Base-by-base conservation (phyloP, 2,329 filamentous ascomycete species). In the Geosmithia morbida region DNA sequence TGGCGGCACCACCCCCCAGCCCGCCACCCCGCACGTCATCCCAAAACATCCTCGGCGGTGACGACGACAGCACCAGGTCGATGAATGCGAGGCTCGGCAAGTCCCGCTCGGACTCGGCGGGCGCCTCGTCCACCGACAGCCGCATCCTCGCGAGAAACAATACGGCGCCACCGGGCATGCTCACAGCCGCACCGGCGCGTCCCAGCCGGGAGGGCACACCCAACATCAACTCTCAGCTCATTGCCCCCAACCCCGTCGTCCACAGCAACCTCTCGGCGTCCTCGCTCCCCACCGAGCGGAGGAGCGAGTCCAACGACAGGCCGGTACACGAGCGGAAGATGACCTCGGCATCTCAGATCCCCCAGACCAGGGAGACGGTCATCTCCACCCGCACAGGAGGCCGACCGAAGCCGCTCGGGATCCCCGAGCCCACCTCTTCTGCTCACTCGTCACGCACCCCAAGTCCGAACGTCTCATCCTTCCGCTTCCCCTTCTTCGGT, bases 401-500 rank as follows among this genome's bases (percentile, higher is more conserved):
- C 11, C 41, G 45, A 37, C n/a, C 47, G 3, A 59, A 55, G 45
- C 57, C 55, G 19, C 44, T 19, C 43, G 53, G 41, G 46, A 46
- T 52, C 4, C 42, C 51, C 11, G 57, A 59, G 11, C 14, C 33
- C 3, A 37, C 33, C 14, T 13, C 33, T 33, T 46, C 51, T 8
- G 20, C 53, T 49, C 51, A 48, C 18, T 47, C 49, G 14, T 51
- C 65, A 52, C 66, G 74, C 55, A 66, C 66, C 41, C 77, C 68
- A 49, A 80, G 71, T 51, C 76, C 79, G 2, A 75, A 71, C 37
- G 51, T 56, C 3, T 72, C 70, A 10, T 73, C 75, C 13, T 77
- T 79, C 7, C 77, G 83, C 2, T 92, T 95, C 59, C 83, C 84
- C 1, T 72, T 95, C 47, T 94, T 95, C 56, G 71, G 81, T 8